Evolutionary conservation across 805 yeast species (phyloP), one percentile per base, ranked within the genome.

Genomic region (Pichia eremophila): DNA sequence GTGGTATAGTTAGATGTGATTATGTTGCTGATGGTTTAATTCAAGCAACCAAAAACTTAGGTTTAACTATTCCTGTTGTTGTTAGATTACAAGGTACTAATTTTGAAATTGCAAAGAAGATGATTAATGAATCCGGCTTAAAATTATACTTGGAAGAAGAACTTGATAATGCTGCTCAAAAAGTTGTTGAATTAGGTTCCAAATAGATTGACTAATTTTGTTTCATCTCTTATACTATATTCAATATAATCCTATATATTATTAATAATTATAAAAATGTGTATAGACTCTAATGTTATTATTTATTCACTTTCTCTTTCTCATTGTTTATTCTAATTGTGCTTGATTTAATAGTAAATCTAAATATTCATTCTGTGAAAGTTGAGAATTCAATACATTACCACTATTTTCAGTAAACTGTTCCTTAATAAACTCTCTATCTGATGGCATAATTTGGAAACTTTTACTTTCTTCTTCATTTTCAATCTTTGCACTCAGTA

Each of bases 1-100:
- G 99, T 69, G 99, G 99, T 76, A 93, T 93, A 60, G 99, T 93
- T 60, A 88, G 99, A 78, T 93, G 99, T 74, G 99, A 93, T 73
- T 88, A 81, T 74, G 97, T 93, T 55, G 99, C 99, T 61, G 82
- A 83, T 73, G 99, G 99, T 71, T 79, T 93, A 67, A 90, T 93
- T 61, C 86, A 90, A 57, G 96, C 96, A 46, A 81, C 97, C 57
- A 88, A 88, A 73, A 85, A 84, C 75, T 80, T 93, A 76, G 81
- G 85, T 62, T 81, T 93, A 67, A 81, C 78, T 54, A 85, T 93
- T 48, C 99, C 99, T 57, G 93, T 93, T 62, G 95, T 93, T 58
- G 98, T 90, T 53, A 88, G 99, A 81, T 78, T 93, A 66, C 98
- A 95, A 77, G 99, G 99, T 71, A 93, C 99, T 54, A 93, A 93